These are phyloP conservation scores for Microcyclospora pomicola DNA, from an alignment of 2,329 filamentous ascomycete genomes.

Conservation along the genomic window DNA sequence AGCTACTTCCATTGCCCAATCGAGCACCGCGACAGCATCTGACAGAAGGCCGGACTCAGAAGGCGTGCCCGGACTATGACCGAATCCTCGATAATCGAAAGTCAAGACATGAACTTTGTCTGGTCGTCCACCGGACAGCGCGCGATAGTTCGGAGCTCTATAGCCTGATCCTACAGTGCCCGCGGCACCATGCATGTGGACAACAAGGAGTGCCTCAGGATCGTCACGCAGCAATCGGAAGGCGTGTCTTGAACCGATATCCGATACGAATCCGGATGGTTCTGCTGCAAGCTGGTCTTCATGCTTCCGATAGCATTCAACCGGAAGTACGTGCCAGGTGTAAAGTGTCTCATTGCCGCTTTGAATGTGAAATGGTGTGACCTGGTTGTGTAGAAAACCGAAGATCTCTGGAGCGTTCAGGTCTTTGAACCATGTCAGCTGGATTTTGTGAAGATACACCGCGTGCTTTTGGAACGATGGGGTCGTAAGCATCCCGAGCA, in stretches of 20 bases:
- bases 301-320: conserved; percentile 32
- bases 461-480: conserved; percentile 40
- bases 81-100: conserved; percentile 51
- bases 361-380: conserved; percentile 34
- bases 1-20: conserved; percentile 41
- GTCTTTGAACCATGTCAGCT: conserved; percentile 42
- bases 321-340: conserved; percentile 38
- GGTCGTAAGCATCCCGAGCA: conserved; percentile 34
- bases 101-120: conserved; percentile 43
- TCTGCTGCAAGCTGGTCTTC: conserved; percentile 29
- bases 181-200: conserved; percentile 47
- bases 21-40: conserved; percentile 39
- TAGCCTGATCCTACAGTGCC: conserved; percentile 44
- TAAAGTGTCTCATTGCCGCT: conserved; percentile 31
- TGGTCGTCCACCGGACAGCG: conserved; percentile 37
- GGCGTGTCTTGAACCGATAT: conserved; percentile 43
- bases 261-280: conserved; percentile 32
- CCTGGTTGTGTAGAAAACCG: conserved; percentile 37
- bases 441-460: conserved; percentile 42
- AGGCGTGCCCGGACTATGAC: conserved; percentile 38
- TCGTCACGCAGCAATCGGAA: conserved; percentile 51
- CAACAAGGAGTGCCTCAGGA: conserved; percentile 47
- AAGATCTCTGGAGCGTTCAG: conserved; percentile 35
- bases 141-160: conserved; percentile 42
- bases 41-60: conserved; percentile 41